phyloP scores from a whole-genome alignment of 1,284 basidiomycete genomes.

The Sporisorium graminicola region DNA sequence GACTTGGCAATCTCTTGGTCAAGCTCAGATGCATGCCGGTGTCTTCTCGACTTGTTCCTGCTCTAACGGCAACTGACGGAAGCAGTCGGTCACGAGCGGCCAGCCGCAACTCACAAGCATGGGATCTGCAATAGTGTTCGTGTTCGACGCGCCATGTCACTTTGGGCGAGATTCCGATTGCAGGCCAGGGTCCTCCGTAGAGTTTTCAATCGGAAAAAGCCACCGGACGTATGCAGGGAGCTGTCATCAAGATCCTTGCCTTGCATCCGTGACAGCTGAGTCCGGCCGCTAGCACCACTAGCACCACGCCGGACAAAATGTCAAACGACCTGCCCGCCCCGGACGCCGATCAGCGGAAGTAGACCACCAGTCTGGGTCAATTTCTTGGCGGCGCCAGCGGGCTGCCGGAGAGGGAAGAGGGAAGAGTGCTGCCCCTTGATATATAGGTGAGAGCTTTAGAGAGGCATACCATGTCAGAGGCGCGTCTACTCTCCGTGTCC shows the following conservation, averaged over 20 bases:
- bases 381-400: not conserved
- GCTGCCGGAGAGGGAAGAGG: not conserved
- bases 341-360: not conserved
- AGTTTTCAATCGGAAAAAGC: not conserved
- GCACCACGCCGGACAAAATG: no score
- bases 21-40: not conserved
- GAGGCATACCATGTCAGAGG: not conserved
- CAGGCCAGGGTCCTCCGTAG: not conserved
- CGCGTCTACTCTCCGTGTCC: not conserved
- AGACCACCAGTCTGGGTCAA: not conserved
- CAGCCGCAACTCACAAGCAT: not conserved
- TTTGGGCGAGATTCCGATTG: not conserved
- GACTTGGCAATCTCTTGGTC: not conserved
- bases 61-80: not conserved
- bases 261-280: not conserved
- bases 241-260: not conserved
- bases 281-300: no score
- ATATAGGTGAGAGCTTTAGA: not conserved
- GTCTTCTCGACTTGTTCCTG: no score
- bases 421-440: no score
- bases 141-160: constrained; percentile 26
- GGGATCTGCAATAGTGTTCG: not conserved
- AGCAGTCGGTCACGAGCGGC: not conserved
- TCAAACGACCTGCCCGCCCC: not conserved
- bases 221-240: not conserved